Evolutionary conservation across 495 filamentous ascomycete genomes (phyloP).

Genomic region (Aspergillus sclerotioniger): DNA sequence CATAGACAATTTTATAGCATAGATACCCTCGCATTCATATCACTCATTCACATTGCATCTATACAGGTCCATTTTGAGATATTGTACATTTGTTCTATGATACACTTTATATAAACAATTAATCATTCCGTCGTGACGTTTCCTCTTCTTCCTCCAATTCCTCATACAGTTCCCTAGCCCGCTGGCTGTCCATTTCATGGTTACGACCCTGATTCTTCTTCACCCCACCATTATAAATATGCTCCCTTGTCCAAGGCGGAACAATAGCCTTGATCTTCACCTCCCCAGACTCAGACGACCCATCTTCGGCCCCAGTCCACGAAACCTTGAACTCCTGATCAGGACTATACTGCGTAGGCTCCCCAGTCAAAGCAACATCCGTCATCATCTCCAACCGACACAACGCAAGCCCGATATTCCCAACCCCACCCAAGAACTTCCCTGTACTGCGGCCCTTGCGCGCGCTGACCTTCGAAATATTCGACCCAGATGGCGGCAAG

Average conservation of each 20-base stretch:
- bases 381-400: conserved; percentile 92
- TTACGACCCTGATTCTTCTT: conserved; percentile 22
- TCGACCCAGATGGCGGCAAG: conserved; percentile 33
- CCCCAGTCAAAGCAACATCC: conserved; percentile 62
- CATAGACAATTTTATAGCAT: conserved; percentile 6
- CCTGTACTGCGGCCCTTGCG: conserved; percentile 68
- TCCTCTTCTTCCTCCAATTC: conserved; percentile 45
- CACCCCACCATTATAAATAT: conserved; percentile 33
- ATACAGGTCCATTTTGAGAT: conserved; percentile 13
- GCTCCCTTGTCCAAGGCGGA: conserved; percentile 67
- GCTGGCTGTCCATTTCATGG: conserved; percentile 28
- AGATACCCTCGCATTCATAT: conserved; percentile 23
- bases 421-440: conserved; percentile 71
- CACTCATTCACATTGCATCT: conserved; percentile 11
- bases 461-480: conserved; percentile 45
- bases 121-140: conserved; percentile 27
- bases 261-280: conserved; percentile 83
- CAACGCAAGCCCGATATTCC: conserved; percentile 84
- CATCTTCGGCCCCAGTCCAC: conserved; percentile 40
- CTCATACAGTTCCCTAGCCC: conserved; percentile 40
- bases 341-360: conserved; percentile 52
- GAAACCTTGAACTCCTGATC: conserved; percentile 55
- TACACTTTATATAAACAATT: conserved; percentile 5
- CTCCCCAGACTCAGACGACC: conserved; percentile 43
- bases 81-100: conserved; percentile 23